Conservation (phyloP, 1,284 basidiomycete genomes). For the Apiotrichum gracile region DNA sequence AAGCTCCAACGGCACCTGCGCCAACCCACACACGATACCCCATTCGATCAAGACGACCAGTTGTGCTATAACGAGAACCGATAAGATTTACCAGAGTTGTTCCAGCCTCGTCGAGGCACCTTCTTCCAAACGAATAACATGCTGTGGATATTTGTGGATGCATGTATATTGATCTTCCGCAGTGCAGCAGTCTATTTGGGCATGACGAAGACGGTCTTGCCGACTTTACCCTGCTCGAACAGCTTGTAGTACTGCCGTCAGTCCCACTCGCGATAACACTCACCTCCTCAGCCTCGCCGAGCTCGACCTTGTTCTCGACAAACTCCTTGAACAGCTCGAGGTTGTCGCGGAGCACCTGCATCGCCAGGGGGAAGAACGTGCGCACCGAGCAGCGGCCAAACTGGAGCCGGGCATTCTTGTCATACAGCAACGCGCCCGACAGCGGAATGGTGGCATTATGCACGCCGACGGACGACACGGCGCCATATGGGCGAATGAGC, state of each 20-base stretch:
- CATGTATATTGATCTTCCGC: too few relatives aligned
- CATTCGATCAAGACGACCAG: too few relatives aligned
- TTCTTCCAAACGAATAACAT: too few relatives aligned
- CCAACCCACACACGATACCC: too few relatives aligned
- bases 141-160: too few relatives aligned
- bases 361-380: slow-evolving; percentile 67
- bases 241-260: slow-evolving; percentile 35
- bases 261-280: slow-evolving; percentile 8
- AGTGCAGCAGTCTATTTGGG: slow-evolving; percentile 6
- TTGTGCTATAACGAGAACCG: too few relatives aligned
- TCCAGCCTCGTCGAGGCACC: too few relatives aligned
- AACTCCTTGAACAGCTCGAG: slow-evolving; percentile 38
- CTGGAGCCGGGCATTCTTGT: slow-evolving; percentile 58
- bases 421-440: slow-evolving; percentile 57
- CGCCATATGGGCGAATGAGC: slow-evolving; percentile 72
- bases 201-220: slow-evolving; percentile 45
- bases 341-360: slow-evolving; percentile 56
- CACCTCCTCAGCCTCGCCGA: slow-evolving; percentile 39
- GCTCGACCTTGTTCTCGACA: slow-evolving; percentile 37
- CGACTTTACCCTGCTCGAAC: slow-evolving; percentile 42
- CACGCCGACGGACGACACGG: slow-evolving; percentile 72
- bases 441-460: slow-evolving; percentile 35
- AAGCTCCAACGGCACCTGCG: too few relatives aligned
- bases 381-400: slow-evolving; percentile 75
- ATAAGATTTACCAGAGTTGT: too few relatives aligned